phyloP scores from a whole-genome alignment of 768 basidiomycete genomes.

The Pluteus cervinus region DNA sequence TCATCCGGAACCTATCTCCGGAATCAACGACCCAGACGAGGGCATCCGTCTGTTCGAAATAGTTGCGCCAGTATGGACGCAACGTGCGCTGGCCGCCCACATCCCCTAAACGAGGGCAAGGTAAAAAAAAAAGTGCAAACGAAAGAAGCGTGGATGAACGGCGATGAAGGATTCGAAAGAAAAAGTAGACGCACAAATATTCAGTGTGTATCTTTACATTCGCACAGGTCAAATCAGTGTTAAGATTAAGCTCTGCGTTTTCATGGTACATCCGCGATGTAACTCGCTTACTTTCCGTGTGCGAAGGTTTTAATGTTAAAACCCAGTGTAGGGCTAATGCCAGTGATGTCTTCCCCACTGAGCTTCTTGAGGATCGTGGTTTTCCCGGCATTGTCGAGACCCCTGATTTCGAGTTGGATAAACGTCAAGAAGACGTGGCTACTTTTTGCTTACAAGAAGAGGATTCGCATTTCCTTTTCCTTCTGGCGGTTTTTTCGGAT shows the following conservation, averaged over 20 bases:
- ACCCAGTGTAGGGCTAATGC: constrained; percentile 89
- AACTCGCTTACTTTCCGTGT: constrained; percentile 68
- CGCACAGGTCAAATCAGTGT: not conserved
- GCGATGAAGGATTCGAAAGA: not conserved
- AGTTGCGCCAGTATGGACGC: constrained; percentile 97
- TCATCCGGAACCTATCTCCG: constrained; percentile 82
- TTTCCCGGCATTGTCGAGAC: constrained; percentile 98
- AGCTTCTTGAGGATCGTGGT: constrained; percentile 96
- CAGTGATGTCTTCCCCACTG: constrained; percentile 84
- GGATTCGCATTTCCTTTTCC: constrained; percentile 92
- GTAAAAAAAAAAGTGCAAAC: constrained; percentile 11
- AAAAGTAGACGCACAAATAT: constrained; percentile 55
- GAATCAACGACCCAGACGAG: constrained; percentile 99
- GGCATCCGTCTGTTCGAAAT: constrained; percentile 98
- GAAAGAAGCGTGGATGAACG: constrained; percentile 10
- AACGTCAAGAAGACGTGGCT: not conserved
- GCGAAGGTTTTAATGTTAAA: constrained; percentile 99
- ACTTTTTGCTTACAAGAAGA: constrained; percentile 68
- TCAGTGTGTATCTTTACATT: constrained; percentile 58
- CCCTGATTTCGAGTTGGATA: constrained; percentile 43
- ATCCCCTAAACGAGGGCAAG: constrained; percentile 64
- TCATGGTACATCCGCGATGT: constrained; percentile 8
- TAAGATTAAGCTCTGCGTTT: constrained; percentile 12
- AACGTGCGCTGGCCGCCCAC: constrained; percentile 95
- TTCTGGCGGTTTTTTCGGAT: constrained; percentile 95